phyloP scores from a whole-genome alignment of 805 yeast species.

The Lachancea sp. region DNA sequence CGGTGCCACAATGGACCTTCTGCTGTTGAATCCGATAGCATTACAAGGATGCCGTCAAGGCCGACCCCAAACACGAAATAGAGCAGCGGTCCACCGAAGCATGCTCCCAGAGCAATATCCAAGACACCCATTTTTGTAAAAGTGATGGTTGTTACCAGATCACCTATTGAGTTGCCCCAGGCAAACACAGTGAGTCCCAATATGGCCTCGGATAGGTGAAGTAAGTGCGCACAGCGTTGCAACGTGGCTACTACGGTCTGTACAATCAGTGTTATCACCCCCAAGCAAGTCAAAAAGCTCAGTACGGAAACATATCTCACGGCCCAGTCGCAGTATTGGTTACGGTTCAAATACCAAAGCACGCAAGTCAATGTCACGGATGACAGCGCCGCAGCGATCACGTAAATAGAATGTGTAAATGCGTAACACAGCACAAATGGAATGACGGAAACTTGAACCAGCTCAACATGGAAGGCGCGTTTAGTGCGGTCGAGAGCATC shows the following conservation, averaged over 20 bases:
- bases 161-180: conserved; percentile 89
- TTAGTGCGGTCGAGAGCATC: background rate
- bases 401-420: background rate
- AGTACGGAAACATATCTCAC: conserved; percentile 17
- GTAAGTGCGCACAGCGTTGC: conserved; percentile 52
- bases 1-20: conserved; percentile 7
- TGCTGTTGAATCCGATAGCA: conserved; percentile 7
- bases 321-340: background rate
- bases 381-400: background rate
- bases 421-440: background rate
- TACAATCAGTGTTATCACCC: conserved; percentile 50
- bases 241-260: conserved; percentile 51
- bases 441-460: background rate
- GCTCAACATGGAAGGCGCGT: background rate
- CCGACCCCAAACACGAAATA: conserved; percentile 79
- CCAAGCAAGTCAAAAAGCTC: conserved; percentile 64
- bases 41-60: conserved; percentile 52
- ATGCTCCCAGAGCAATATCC: conserved; percentile 88
- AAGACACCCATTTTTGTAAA: conserved; percentile 78
- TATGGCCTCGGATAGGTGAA: conserved; percentile 65
- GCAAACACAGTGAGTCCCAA: conserved; percentile 87
- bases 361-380: background rate
- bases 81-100: conserved; percentile 87
- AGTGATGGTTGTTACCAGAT: conserved; percentile 73
- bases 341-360: background rate